Percentiles rank a stretch among this genome's conserved stretches.
Evolutionary conservation across 768 basidiomycete species (phyloP).

Genomic region (Rhodotorula babjevae): DNA sequence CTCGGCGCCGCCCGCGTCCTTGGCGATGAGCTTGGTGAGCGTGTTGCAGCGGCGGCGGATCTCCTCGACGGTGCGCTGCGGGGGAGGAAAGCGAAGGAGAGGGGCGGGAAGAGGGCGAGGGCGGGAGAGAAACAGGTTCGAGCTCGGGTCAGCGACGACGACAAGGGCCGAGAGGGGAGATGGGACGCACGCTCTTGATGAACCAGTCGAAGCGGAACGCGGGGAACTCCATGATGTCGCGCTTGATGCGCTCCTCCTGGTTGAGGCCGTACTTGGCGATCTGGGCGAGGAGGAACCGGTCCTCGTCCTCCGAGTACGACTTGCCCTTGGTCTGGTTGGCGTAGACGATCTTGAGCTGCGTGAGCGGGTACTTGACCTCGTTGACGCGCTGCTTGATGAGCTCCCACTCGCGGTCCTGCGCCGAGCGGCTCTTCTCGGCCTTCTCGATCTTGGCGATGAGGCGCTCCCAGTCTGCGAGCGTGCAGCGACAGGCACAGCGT

Average conservation of each 20-base stretch:
- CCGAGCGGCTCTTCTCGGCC: conserved; percentile 59
- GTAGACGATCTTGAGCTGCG: conserved; percentile 92
- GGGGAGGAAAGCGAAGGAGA: neutral
- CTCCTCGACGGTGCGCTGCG: conserved; percentile 87
- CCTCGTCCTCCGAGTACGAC: conserved; percentile 93
- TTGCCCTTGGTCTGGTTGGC: conserved; percentile 81
- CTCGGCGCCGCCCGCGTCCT: conserved; percentile 73
- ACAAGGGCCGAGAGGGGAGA: conserved; percentile 52
- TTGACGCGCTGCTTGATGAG: conserved; percentile 76
- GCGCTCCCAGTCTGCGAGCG: conserved; percentile 63
- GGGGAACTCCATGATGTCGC: conserved; percentile 92
- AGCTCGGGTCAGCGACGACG: conserved; percentile 50
- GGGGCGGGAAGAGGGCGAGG: no score
- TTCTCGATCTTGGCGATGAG: conserved; percentile 79
- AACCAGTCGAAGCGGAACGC: conserved; percentile 99
- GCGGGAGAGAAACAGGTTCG: no score
- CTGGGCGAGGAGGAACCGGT: conserved; percentile 85
- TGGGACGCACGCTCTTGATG: conserved; percentile 44
- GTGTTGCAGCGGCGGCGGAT: conserved; percentile 82
- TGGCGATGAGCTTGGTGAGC: conserved; percentile 80
- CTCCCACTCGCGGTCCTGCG: conserved; percentile 49
- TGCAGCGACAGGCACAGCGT: neutral
- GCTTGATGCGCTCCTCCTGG: conserved; percentile 78
- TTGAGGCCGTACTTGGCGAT: conserved; percentile 86
- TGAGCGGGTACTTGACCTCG: conserved; percentile 84